Base-by-base conservation (phyloP, 2,329 filamentous ascomycete species). In the Ophiostoma australiae region DNA sequence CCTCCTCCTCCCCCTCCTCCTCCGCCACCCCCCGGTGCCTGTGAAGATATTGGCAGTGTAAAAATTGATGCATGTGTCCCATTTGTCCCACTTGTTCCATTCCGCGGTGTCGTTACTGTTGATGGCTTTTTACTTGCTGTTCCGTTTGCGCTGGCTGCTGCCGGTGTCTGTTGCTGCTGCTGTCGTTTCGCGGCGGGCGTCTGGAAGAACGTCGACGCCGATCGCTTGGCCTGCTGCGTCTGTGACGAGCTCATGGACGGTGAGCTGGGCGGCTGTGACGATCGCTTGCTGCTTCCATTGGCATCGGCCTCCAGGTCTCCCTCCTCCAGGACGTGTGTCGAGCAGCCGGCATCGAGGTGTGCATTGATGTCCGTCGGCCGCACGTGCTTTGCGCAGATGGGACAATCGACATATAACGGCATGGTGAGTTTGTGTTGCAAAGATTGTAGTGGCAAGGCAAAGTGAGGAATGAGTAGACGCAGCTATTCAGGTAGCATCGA, bases 311-410 rank as follows among this genome's bases (percentile, higher is more conserved):
- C 63, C 11, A 44, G 58, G 1, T 58, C 70, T 10, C 63, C 77
- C 72, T 89, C 86, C 77, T 90, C 82, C 73, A 95, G 79, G 78
- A 90, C 90, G 41, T 74, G 72, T 48, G 83, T 84, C 72, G 86
- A 80, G 82, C 94, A 98, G 74, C 86, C 87, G 39, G 92, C 94
- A 81, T 98, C 95, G 78, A 98, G 88, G 80, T 98, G 94, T 75
- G 85, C 85, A 81, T 98, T 98, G 83, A 98, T 98, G 75, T 90
- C 87, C 77, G 83, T 82, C 74, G 90, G 82, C 74, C 87, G 90
- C 76, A 95, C 92, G 71, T 85, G 83, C 76, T 91, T 90, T 77
- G 87, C 84, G 82, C 93, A 97, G 75, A 94, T 91, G 20, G 93
- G 93, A 78, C 93, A 97, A 76, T 88, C 86, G 75, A 96, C 91